phyloP scores from a whole-genome alignment of 2,329 filamentous ascomycete genomes.

The Ceratocystis huliohia region DNA sequence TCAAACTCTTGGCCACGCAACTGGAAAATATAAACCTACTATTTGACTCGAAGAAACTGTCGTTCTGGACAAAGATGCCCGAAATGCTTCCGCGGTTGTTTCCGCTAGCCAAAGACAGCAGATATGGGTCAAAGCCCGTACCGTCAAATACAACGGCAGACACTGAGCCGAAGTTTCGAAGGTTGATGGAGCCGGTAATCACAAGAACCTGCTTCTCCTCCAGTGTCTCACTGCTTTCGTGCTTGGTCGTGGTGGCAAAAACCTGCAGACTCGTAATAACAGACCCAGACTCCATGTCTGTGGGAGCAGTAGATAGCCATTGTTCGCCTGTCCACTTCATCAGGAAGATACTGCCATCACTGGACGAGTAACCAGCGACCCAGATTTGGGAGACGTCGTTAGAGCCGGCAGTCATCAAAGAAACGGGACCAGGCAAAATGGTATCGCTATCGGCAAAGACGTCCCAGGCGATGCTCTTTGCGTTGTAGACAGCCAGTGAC shows the following conservation, averaged over 20 bases:
- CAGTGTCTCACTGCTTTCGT: conserved; percentile 52
- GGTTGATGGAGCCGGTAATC: conserved; percentile 68
- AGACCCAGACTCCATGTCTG: conserved; percentile 51
- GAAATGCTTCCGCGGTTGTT: conserved; percentile 61
- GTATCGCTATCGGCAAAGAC: conserved; percentile 46
- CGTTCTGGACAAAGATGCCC: conserved; percentile 69
- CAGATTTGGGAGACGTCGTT: conserved; percentile 62
- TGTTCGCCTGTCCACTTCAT: conserved; percentile 63
- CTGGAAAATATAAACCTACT: conserved; percentile 36
- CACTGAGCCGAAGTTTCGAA: conserved; percentile 64
- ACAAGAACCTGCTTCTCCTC: conserved; percentile 59
- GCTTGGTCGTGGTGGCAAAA: conserved; percentile 55
- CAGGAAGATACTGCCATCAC: conserved; percentile 59
- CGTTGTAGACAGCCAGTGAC: conserved; percentile 61
- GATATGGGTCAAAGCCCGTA: conserved; percentile 61
- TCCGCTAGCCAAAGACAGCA: conserved; percentile 57
- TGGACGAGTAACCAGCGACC: conserved; percentile 56
- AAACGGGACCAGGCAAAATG: conserved; percentile 64
- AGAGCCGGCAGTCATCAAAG: conserved; percentile 61
- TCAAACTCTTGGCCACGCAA: neutral
- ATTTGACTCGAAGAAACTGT: conserved; percentile 56
- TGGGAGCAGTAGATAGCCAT: conserved; percentile 48
- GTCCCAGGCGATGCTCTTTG: conserved; percentile 53
- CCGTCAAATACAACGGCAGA: conserved; percentile 86
- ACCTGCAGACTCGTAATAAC: conserved; percentile 70